Evolutionary conservation across 345 rosid species (phyloP).

Genomic region (Populus euphratica): DNA sequence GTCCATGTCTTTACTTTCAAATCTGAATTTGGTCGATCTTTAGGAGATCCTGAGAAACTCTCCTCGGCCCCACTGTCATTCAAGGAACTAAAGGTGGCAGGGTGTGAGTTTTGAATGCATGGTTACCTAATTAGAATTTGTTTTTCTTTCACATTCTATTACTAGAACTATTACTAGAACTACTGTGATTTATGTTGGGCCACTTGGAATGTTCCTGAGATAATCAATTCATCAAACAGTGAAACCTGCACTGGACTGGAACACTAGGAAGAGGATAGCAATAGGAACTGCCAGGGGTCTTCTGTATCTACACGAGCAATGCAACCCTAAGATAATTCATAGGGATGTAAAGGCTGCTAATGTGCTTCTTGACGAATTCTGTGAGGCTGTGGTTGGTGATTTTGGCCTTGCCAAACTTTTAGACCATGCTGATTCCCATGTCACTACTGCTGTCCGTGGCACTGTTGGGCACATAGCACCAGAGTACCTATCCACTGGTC

Average conservation of each 20-base stretch:
- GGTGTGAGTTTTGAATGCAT: neutral
- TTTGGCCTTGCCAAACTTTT: conserved; percentile 93
- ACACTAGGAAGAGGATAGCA: conserved; percentile 78
- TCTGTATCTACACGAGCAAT: conserved; percentile 84
- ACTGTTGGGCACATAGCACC: conserved; percentile 97
- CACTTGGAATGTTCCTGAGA: neutral
- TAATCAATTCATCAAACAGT: conserved; percentile 29
- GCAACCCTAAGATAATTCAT: conserved; percentile 92
- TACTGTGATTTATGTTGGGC: neutral
- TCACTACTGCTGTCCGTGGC: conserved; percentile 91
- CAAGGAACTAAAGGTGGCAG: neutral
- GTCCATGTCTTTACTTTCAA: neutral
- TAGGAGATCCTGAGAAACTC: neutral
- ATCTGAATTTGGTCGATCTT: neutral
- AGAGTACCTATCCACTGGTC: conserved; percentile 92
- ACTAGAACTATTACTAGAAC: too few species aligned
- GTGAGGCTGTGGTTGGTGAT: conserved; percentile 90
- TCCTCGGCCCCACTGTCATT: neutral
- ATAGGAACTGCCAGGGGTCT: conserved; percentile 93
- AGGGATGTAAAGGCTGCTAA: conserved; percentile 96
- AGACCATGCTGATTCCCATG: conserved; percentile 87
- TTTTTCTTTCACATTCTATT: neutral
- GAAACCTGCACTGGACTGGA: conserved; percentile 86
- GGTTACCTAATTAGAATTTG: neutral
- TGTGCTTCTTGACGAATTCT: conserved; percentile 74